Conservation (phyloP, 2,329 filamentous ascomycete genomes). For the Periconia digitata region DNA sequence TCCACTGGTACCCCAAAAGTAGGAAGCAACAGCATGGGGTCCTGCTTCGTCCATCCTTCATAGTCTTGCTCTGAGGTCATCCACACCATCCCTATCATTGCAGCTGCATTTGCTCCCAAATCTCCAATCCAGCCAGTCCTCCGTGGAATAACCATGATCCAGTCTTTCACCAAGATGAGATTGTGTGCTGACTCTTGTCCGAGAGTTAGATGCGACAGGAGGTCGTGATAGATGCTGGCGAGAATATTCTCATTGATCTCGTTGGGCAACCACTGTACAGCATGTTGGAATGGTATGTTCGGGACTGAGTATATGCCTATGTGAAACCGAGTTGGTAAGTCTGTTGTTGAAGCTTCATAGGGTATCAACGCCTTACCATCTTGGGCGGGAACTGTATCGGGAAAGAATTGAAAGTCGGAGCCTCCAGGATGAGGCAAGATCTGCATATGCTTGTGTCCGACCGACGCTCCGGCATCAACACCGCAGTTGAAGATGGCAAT, state of each 20-base stretch:
- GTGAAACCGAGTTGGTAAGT: not conserved
- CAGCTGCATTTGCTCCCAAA: constrained; percentile 5
- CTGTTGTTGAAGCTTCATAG: not conserved
- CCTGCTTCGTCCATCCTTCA: constrained; percentile 1
- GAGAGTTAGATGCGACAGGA: not conserved
- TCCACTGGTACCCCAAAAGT: constrained; percentile 1
- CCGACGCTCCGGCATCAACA: constrained; percentile 2
- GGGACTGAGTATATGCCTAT: not conserved
- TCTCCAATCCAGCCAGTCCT: constrained; percentile 1
- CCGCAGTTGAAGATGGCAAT: constrained; percentile 9
- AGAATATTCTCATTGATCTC: not conserved
- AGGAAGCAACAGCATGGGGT: constrained; percentile 2
- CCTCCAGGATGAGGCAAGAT: constrained; percentile 2
- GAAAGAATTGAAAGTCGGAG: constrained; percentile 2
- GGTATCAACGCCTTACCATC: not conserved
- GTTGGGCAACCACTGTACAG: not conserved
- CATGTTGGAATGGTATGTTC: constrained; percentile 4
- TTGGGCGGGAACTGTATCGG: not conserved
- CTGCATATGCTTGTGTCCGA: constrained; percentile 8
- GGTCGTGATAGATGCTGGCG: not conserved
- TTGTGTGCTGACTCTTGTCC: constrained; percentile 1
- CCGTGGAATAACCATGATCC: constrained; percentile 4
- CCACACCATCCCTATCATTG: constrained; percentile 7
- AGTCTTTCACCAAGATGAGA: constrained; percentile 1
- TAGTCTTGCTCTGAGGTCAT: constrained; percentile 4